Evolutionary conservation across 495 filamentous ascomycete genomes (phyloP).

Genomic region (Tuber brumale): DNA sequence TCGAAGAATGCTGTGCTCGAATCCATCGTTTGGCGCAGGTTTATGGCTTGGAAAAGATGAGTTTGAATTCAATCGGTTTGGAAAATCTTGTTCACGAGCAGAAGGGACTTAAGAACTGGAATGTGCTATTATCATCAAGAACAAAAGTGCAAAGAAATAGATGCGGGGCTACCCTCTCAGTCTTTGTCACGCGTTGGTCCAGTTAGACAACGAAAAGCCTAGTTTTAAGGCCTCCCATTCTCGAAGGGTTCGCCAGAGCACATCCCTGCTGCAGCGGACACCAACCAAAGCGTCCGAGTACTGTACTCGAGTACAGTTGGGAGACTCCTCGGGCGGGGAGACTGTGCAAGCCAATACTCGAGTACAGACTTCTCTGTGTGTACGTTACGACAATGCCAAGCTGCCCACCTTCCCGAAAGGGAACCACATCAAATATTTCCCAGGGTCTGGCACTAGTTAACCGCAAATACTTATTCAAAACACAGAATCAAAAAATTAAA

Average conservation of each 20-base stretch:
- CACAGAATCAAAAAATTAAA: too few relatives aligned
- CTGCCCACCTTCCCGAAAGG: too few relatives aligned
- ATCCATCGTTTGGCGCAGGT: too few relatives aligned
- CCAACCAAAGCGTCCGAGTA: too few relatives aligned
- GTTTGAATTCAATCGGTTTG: background rate
- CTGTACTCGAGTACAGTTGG: too few relatives aligned
- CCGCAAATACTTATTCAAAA: too few relatives aligned
- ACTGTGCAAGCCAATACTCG: too few relatives aligned
- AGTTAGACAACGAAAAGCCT: background rate
- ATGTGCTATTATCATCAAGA: background rate
- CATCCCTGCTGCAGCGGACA: background rate
- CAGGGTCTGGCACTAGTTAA: too few relatives aligned
- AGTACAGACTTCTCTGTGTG: too few relatives aligned
- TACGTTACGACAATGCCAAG: too few relatives aligned
- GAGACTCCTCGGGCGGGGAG: too few relatives aligned
- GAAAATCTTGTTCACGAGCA: background rate
- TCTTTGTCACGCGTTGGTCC: background rate
- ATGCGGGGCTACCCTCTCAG: background rate
- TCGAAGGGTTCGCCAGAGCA: background rate
- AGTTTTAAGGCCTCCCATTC: background rate
- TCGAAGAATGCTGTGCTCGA: slow-evolving; percentile 11
- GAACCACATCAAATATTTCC: too few relatives aligned
- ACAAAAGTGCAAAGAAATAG: background rate
- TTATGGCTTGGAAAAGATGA: background rate
- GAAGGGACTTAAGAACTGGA: background rate